Conservation (phyloP, 129 eudicot species). For the Chrysanthemum seticuspe region DNA sequence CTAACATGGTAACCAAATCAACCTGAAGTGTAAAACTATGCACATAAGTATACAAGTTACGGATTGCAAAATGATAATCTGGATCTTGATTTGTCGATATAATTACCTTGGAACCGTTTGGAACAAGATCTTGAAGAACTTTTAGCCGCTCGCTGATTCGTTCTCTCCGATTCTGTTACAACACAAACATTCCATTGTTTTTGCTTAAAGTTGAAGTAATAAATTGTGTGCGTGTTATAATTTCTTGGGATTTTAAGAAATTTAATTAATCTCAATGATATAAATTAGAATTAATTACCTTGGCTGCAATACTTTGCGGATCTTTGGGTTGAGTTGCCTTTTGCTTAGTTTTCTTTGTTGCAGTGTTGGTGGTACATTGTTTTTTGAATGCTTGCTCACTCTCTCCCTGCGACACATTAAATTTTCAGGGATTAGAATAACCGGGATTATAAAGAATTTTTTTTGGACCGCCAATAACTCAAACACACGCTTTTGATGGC, state of each 20-base stretch:
- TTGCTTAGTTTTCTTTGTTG: slow-evolving; percentile 59
- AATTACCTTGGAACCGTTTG: slow-evolving; percentile 92
- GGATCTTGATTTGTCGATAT: not conserved
- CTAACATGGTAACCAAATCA: slow-evolving; percentile 98
- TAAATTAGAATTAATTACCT: slow-evolving; percentile 38
- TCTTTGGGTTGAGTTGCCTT: slow-evolving; percentile 67
- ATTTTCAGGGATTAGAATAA: too few relatives aligned
- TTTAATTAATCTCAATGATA: not conserved
- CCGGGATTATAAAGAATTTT: too few relatives aligned
- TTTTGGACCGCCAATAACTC: too few relatives aligned
- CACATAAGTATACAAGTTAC: not conserved
- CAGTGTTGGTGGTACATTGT: slow-evolving; percentile 56
- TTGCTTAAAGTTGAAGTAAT: slow-evolving; percentile 14
- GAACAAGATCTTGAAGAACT: slow-evolving; percentile 90
- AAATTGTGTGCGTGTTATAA: not conserved
- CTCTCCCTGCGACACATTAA: slow-evolving; percentile 48
- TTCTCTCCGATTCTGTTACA: slow-evolving; percentile 85
- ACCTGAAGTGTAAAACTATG: slow-evolving; percentile 46
- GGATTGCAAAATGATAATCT: not conserved
- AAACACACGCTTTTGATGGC: too few relatives aligned
- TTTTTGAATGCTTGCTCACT: slow-evolving; percentile 64
- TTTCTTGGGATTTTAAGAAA: not conserved
- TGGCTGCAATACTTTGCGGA: slow-evolving; percentile 98
- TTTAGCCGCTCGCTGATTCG: slow-evolving; percentile 90
- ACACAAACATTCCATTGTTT: slow-evolving; percentile 27